Percentiles rank a stretch among this genome's conserved stretches.
Conservation (phyloP, 257 asterid species). For the Ophiorrhiza pumila region DNA sequence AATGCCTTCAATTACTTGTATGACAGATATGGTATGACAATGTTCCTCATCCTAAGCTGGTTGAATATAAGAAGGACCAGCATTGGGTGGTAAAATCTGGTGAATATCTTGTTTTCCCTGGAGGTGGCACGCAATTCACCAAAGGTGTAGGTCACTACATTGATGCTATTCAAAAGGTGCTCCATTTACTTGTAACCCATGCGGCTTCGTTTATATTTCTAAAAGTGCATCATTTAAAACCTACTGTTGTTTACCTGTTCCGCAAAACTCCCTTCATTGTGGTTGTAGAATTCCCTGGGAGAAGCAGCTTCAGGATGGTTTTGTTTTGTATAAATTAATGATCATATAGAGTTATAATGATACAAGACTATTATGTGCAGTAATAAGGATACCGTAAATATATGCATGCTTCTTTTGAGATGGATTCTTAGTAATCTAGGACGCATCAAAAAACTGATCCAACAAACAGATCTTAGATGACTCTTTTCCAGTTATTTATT, state of each 20-base stretch:
- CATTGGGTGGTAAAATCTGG: slow-evolving; percentile 74
- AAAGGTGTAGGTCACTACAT: slow-evolving; percentile 65
- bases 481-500: neutral
- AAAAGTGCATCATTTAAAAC: neutral
- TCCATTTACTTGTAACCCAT: neutral
- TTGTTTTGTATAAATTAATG: neutral
- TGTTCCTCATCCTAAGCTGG: slow-evolving; percentile 95
- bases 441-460: neutral
- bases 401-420: neutral
- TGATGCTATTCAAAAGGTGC: slow-evolving; percentile 56
- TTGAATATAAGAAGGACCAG: slow-evolving; percentile 87
- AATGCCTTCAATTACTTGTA: neutral
- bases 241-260: neutral
- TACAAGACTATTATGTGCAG: neutral
- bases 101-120: slow-evolving; percentile 76
- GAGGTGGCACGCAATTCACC: slow-evolving; percentile 94
- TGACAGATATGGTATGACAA: slow-evolving; percentile 83
- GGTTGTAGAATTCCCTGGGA: neutral
- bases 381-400: neutral
- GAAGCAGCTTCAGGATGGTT: slow-evolving; percentile 1
- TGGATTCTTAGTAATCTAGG: neutral
- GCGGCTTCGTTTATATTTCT: neutral
- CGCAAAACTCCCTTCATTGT: neutral
- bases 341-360: neutral
- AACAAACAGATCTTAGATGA: neutral